These are phyloP conservation scores for Arabidopsis suecica DNA, from an alignment of 345 rosid genomes.

Conservation along the genomic window DNA sequence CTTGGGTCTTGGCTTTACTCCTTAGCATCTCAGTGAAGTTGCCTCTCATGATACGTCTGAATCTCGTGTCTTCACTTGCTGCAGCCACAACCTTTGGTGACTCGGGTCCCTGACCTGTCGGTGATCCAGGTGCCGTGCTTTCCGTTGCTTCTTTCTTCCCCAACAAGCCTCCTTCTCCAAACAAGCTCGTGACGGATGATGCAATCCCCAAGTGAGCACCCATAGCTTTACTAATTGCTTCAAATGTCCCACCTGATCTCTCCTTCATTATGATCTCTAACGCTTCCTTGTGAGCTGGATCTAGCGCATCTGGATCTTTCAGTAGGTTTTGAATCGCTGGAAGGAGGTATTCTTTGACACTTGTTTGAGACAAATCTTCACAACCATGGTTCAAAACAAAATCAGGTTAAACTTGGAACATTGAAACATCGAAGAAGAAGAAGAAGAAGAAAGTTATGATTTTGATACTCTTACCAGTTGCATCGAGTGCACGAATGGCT, in stretches of 20 bases:
- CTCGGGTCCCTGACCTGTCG: constrained; percentile 50
- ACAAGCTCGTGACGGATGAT: constrained; percentile 86
- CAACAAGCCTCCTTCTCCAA: constrained; percentile 80
- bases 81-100: constrained; percentile 53
- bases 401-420: constrained; percentile 10
- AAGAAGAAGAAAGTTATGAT: constrained; percentile 36
- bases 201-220: constrained; percentile 94
- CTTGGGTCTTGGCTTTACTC: constrained; percentile 67
- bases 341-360: constrained; percentile 76
- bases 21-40: constrained; percentile 88
- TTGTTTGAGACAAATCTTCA: constrained; percentile 75
- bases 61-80: constrained; percentile 79
- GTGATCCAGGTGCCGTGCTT: constrained; percentile 36
- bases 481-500: constrained; percentile 95
- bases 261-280: constrained; percentile 90
- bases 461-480: constrained; percentile 64
- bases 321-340: constrained; percentile 85
- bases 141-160: constrained; percentile 81
- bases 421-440: constrained; percentile 5
- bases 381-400: constrained; percentile 17
- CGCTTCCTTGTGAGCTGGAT: constrained; percentile 97
- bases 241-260: constrained; percentile 86
- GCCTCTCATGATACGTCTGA: constrained; percentile 92
- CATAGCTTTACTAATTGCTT: constrained; percentile 85
- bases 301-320: constrained; percentile 81